Conservation (phyloP, 1,284 basidiomycete species). For the Cutaneotrichosporon dermatis region DNA sequence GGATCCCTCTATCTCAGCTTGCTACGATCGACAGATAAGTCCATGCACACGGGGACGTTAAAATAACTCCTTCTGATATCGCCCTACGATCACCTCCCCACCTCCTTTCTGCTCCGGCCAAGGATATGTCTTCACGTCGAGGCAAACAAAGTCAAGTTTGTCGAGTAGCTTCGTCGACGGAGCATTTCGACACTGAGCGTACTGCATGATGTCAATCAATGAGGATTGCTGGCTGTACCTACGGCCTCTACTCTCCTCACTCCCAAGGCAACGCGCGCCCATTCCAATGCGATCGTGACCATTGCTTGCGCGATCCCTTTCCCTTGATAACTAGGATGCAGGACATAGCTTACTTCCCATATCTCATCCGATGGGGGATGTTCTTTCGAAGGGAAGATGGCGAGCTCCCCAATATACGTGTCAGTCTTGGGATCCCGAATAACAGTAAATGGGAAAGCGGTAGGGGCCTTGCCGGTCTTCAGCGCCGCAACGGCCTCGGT, state of each 20-base stretch:
- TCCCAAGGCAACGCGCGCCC: background rate
- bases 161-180: background rate
- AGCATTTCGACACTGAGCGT: background rate
- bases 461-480: background rate
- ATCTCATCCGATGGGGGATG: background rate
- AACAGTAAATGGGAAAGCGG: background rate
- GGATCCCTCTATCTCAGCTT: too few relatives aligned
- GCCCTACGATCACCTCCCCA: too few relatives aligned
- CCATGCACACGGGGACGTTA: too few relatives aligned
- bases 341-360: slow-evolving; percentile 2
- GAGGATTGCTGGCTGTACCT: background rate
- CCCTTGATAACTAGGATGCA: background rate
- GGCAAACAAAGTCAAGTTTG: too few relatives aligned
- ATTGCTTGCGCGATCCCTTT: background rate
- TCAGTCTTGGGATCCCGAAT: background rate
- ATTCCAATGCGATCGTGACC: background rate
- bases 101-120: background rate
- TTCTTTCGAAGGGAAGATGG: background rate
- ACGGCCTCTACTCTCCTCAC: slow-evolving; percentile 1
- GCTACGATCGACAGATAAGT: too few relatives aligned
- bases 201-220: background rate
- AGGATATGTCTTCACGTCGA: background rate
- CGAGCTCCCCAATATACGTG: background rate
- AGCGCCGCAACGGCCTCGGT: background rate
- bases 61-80: too few relatives aligned